These are phyloP conservation scores for Stentor coeruleus DNA, from an alignment of 73 alveolate genomes.

Conservation along the genomic window DNA sequence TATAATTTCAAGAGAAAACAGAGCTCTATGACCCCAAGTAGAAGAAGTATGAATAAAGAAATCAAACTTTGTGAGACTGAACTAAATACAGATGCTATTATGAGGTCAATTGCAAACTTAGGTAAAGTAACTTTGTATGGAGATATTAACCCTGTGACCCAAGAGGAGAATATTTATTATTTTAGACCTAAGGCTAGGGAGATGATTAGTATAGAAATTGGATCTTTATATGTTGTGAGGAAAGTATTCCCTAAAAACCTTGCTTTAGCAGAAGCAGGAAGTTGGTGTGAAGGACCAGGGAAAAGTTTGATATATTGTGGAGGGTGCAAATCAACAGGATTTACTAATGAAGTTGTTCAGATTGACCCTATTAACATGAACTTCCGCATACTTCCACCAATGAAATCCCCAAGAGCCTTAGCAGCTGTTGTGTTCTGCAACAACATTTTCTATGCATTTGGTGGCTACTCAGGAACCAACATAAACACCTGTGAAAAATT, in stretches of 20 bases:
- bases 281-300: background rate
- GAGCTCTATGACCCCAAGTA: background rate
- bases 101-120: background rate
- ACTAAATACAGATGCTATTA: background rate
- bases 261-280: background rate
- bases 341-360: background rate
- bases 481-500: constrained; percentile 16
- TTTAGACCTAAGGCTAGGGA: background rate
- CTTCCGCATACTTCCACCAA: background rate
- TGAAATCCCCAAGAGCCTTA: background rate
- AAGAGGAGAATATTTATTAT: background rate
- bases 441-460: background rate
- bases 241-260: background rate
- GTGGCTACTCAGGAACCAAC: constrained; percentile 12
- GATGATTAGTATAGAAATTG: background rate
- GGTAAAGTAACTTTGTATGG: background rate
- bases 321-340: background rate
- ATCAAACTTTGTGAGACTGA: background rate
- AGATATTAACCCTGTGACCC: background rate
- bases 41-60: background rate
- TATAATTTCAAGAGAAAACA: background rate
- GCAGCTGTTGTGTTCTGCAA: background rate
- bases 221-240: background rate
- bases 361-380: background rate
- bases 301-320: background rate